Percentiles rank a stretch among this genome's conserved stretches.
These are phyloP conservation scores for Cladochytrium replicatum DNA, from an alignment of 192 early-diverging fungal species.

Conservation along the genomic window DNA sequence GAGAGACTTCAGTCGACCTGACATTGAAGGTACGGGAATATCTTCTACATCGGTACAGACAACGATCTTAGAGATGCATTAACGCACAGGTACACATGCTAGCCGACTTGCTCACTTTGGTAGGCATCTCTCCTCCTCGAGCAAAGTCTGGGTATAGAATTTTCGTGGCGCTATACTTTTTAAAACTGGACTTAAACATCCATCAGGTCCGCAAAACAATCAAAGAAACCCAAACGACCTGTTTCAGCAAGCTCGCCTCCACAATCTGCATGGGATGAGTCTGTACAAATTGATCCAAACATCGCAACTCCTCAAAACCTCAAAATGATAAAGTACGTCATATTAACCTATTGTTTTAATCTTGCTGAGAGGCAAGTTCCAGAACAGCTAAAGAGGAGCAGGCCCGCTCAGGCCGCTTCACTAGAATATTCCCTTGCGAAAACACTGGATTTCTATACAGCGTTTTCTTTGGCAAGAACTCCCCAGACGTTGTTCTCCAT, in stretches of 20 bases:
- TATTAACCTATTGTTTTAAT: too few species aligned
- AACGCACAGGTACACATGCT: neutral
- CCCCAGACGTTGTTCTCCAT: too few species aligned
- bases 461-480: too few species aligned
- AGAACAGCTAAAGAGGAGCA: constrained; percentile 16
- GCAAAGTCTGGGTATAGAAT: neutral
- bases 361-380: neutral
- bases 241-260: constrained; percentile 1
- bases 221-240: constrained; percentile 4
- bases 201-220: constrained; percentile 10
- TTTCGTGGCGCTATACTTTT: neutral
- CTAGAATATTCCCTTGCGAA: constrained; percentile 10
- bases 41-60: neutral
- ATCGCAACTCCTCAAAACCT: constrained; percentile 6
- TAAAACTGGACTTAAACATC: neutral
- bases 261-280: constrained; percentile 11
- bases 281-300: constrained; percentile 6
- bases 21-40: neutral
- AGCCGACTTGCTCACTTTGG: constrained; percentile 15
- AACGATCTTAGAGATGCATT: neutral
- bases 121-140: constrained; percentile 17
- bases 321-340: neutral
- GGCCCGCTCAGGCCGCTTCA: constrained; percentile 1
- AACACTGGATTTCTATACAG: constrained; percentile 10
- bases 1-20: neutral